Evolutionary conservation across 768 basidiomycete species (phyloP).

Genomic region (Phaeotremella skinneri): DNA sequence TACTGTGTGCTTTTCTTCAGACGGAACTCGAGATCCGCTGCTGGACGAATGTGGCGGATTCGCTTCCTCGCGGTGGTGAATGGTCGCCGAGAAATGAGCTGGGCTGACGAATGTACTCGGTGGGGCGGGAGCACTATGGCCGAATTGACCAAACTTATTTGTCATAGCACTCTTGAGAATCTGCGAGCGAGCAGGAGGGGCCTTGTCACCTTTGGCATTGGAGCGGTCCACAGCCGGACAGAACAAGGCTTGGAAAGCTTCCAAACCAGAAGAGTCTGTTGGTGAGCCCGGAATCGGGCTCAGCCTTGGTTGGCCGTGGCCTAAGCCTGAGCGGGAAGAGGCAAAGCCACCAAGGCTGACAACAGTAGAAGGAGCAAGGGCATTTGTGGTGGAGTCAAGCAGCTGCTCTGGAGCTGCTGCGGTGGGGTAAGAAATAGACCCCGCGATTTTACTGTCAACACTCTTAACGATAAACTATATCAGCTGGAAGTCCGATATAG

Average conservation of each 20-base stretch:
- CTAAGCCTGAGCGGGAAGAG: too few relatives aligned
- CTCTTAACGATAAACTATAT: too few relatives aligned
- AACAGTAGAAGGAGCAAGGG: too few relatives aligned
- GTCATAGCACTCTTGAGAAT: background rate
- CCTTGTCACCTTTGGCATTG: background rate
- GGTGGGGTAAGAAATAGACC: too few relatives aligned
- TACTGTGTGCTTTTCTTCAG: background rate
- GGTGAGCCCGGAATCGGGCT: too few relatives aligned
- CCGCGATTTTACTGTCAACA: too few relatives aligned
- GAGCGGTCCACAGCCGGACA: background rate
- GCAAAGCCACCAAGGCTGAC: too few relatives aligned
- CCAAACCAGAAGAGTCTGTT: too few relatives aligned
- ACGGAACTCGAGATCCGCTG: background rate
- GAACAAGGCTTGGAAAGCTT: background rate
- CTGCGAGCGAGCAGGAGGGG: background rate
- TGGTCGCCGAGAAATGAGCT: background rate
- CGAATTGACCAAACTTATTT: background rate
- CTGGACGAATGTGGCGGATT: background rate
- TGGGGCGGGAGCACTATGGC: background rate
- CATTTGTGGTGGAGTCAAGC: too few relatives aligned
- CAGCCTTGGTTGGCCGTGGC: too few relatives aligned
- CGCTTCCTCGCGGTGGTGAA: background rate
- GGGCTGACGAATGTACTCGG: conserved; percentile 1
- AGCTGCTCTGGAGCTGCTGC: too few relatives aligned
- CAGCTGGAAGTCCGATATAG: too few relatives aligned